Conservation (phyloP, 352 stramenopile genomes). For the Bremia lactucae region DNA sequence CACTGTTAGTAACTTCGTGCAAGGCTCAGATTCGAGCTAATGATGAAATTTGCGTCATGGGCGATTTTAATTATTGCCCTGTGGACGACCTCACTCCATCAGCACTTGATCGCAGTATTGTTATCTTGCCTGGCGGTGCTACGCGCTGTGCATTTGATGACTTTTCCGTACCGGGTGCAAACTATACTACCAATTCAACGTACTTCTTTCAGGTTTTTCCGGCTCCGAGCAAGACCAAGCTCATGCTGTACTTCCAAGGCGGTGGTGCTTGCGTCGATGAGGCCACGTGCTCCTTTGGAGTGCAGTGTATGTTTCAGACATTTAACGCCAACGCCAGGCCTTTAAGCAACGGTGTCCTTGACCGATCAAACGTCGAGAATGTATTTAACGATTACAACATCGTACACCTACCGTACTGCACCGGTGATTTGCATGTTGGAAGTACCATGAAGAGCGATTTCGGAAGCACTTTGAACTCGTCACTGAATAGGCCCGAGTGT, state of each 20-base stretch:
- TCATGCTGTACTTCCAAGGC: conserved; percentile 56
- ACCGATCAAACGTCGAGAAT: conserved; percentile 37
- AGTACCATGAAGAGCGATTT: conserved; percentile 15
- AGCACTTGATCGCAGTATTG: conserved; percentile 30
- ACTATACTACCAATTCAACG: conserved; percentile 27
- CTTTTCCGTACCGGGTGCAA: no score
- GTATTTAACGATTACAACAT: conserved; percentile 66
- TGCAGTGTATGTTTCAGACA: conserved; percentile 35
- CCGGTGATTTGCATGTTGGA: conserved; percentile 52
- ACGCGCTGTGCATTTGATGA: conserved; percentile 31
- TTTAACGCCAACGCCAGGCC: conserved; percentile 32
- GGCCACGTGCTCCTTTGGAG: conserved; percentile 41
- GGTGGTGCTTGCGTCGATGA: conserved; percentile 44
- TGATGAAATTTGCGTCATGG: conserved; percentile 50
- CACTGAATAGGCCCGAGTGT: conserved; percentile 28
- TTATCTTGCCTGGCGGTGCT: conserved; percentile 45
- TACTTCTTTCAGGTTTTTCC: conserved; percentile 56
- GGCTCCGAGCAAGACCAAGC: conserved; percentile 47
- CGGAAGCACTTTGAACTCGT: conserved; percentile 21
- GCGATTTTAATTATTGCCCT: conserved; percentile 30
- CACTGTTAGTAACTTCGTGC: conserved; percentile 12
- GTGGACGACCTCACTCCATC: conserved; percentile 43
- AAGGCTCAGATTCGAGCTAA: conserved; percentile 26
- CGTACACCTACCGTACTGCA: conserved; percentile 65
- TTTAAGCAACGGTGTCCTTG: conserved; percentile 34